These are phyloP conservation scores for Lavandula angustifolia DNA, from an alignment of 257 asterid genomes.

Conservation along the genomic window DNA sequence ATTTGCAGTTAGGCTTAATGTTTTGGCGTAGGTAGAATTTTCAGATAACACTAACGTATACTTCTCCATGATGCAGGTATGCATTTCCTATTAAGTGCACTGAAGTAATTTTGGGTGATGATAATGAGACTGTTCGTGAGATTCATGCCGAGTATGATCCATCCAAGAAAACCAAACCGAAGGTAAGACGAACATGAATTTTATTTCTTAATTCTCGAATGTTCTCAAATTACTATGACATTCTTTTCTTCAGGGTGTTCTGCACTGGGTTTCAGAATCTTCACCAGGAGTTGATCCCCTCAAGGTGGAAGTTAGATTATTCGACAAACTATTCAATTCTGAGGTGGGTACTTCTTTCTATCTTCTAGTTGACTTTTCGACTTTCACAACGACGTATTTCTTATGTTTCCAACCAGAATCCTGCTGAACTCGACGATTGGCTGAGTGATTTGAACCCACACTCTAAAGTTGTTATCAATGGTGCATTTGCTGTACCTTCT, in stretches of 20 bases:
- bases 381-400: not conserved
- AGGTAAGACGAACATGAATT: constrained; percentile 46
- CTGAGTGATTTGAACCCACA: constrained; percentile 77
- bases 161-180: constrained; percentile 75
- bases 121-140: constrained; percentile 66
- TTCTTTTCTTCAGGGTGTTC: constrained; percentile 70
- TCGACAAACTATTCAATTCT: constrained; percentile 75
- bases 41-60: constrained; percentile 17
- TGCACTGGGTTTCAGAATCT: constrained; percentile 93
- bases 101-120: constrained; percentile 63
- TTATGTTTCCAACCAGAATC: constrained; percentile 54
- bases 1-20: constrained; percentile 7
- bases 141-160: constrained; percentile 81
- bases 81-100: constrained; percentile 92
- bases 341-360: constrained; percentile 56
- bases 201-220: not conserved
- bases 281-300: constrained; percentile 71
- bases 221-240: constrained; percentile 1
- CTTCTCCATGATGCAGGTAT: constrained; percentile 50
- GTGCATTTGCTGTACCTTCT: constrained; percentile 76
- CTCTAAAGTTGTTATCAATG: constrained; percentile 58
- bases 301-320: constrained; percentile 80
- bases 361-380: constrained; percentile 10
- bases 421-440: constrained; percentile 85
- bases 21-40: not conserved